Evolutionary conservation across 202 grass and related monocot genomes (phyloP).

Genomic region (Alloteropsis angusta): DNA sequence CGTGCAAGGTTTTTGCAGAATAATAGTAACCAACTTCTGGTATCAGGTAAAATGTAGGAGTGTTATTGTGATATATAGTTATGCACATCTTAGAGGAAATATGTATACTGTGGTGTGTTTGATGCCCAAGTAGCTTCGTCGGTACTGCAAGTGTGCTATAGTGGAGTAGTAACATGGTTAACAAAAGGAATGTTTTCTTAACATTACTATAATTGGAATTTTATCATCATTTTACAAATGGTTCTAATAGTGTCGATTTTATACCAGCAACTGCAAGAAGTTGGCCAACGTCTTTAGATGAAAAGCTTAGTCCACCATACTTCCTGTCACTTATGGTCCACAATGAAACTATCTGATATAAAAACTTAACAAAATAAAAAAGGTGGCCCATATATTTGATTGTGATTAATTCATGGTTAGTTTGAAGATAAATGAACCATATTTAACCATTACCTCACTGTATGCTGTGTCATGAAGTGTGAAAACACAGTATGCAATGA

Average conservation of each 20-base stretch:
- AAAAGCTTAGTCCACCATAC: slow-evolving; percentile 74
- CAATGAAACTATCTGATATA: slow-evolving; percentile 65
- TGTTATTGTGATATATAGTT: neutral
- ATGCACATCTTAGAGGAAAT: neutral
- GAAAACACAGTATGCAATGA: slow-evolving; percentile 46
- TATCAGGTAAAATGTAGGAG: neutral
- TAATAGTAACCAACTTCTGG: neutral
- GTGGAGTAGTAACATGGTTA: neutral
- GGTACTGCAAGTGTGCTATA: neutral
- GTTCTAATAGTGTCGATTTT: neutral
- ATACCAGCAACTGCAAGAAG: slow-evolving; percentile 68
- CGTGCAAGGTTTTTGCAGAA: neutral
- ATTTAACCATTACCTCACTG: slow-evolving; percentile 30
- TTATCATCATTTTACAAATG: neutral
- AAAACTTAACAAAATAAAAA: neutral
- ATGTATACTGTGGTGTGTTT: neutral
- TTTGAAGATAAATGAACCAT: neutral
- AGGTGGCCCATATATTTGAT: neutral
- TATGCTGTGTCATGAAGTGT: slow-evolving; percentile 48
- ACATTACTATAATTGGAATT: neutral
- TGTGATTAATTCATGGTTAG: neutral
- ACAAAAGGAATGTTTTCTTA: neutral
- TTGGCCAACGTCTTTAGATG: slow-evolving; percentile 54
- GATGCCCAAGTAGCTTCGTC: neutral
- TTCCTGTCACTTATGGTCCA: slow-evolving; percentile 70